These are phyloP conservation scores for Paracoccidioides lutzii DNA, from an alignment of 2,329 filamentous ascomycete genomes.

Conservation along the genomic window DNA sequence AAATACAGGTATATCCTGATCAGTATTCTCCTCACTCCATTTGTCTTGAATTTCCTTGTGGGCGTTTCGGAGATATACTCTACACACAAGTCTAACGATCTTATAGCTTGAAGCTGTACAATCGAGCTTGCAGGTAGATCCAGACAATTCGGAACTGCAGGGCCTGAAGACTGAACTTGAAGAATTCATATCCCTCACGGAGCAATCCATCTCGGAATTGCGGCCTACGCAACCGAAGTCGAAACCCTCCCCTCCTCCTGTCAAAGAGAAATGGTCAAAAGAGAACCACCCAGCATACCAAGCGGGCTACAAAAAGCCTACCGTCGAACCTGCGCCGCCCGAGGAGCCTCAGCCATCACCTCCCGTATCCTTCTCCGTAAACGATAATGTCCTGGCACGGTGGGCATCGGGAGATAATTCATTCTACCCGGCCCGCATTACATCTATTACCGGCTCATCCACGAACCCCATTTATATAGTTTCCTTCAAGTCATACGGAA, in stretches of 20 bases:
- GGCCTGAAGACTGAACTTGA: constrained; percentile 69
- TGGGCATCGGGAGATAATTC: constrained; percentile 80
- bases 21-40: not conserved
- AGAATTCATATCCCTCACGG: constrained; percentile 64
- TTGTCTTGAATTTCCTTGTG: not conserved
- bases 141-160: constrained; percentile 65
- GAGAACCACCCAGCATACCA: constrained; percentile 69
- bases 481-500: constrained; percentile 80
- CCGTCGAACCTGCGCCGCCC: constrained; percentile 21
- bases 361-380: constrained; percentile 60
- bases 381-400: constrained; percentile 80
- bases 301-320: constrained; percentile 42
- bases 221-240: constrained; percentile 42
- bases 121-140: constrained; percentile 63
- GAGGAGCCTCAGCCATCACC: constrained; percentile 43
- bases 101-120: constrained; percentile 63
- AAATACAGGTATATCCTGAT: constrained; percentile 37
- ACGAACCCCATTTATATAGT: constrained; percentile 85
- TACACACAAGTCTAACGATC: not conserved
- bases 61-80: not conserved
- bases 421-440: constrained; percentile 87
- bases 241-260: constrained; percentile 39
- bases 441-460: constrained; percentile 84
- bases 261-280: constrained; percentile 62
- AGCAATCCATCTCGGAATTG: constrained; percentile 70